Evolutionary conservation across 1,139 yeast genomes (phyloP), one percentile per base, ranked within the genome.

Genomic region (Blastobotrys serpentis): DNA sequence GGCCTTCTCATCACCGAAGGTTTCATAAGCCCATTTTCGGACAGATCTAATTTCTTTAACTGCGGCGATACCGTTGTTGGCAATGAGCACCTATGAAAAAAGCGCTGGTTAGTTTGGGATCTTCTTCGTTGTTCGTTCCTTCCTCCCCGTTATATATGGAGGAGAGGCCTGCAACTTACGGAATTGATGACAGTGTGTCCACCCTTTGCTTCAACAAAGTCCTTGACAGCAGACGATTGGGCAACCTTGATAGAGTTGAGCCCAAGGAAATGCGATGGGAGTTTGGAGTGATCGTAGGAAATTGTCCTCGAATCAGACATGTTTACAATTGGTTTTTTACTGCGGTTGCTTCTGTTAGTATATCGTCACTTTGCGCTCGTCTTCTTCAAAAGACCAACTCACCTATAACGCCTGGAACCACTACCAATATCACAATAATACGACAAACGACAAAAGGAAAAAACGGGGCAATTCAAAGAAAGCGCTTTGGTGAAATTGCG

Each of bases 31-130:
- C 98, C 98, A 94, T 76, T 90, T 90, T 71, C 98, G 82, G 44
- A 92, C 89, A 10, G 96, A 87, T 63, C 99, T 81, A 66, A 94
- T 94, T 73, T 92, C 98, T 70, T 92, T 92, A 53, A 92, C 98
- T 48, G 99, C 99, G 36, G 96, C 98, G 68, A 92, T 94, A 79
- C 99, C 99, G 68, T 92, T 92, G 70, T 92, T 92, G 52, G 98
- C 98, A 64, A 92, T 92, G 61, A 92, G 78, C 43, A 92, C 84
- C 64, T 68, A 42, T 18, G 49, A 46, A 6, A 23, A 23, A n/a
- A n/a, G n/a, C n/a, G n/a, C n/a, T 10, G 26, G 26, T 23, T 23
- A 23, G 26, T 23, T 23, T 23, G 44, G 50, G 7, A 32, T 33
- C 13, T 3, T 4, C 4, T 25, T 34, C 16, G 19, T 22, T 16